These are phyloP conservation scores for Lactarius indigo DNA, from an alignment of 768 basidiomycete genomes.

Conservation along the genomic window DNA sequence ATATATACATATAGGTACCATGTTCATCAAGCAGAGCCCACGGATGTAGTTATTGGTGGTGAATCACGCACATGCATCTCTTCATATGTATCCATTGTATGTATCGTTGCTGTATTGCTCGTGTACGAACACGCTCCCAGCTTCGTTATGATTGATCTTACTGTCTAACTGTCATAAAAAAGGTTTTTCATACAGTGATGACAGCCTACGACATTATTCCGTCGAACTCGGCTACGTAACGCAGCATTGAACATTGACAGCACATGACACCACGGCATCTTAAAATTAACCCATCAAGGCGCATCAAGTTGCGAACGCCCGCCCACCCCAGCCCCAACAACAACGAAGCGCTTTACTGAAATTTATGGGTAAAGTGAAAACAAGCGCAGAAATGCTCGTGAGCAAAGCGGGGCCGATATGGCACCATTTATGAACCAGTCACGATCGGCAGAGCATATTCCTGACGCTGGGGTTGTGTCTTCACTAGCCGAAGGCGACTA, in stretches of 20 bases:
- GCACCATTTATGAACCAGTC: conserved; percentile 25
- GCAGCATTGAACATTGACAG: too few relatives aligned
- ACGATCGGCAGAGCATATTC: conserved; percentile 35
- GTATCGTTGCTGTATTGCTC: too few relatives aligned
- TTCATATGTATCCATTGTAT: too few relatives aligned
- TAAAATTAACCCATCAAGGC: not conserved
- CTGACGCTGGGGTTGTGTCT: conserved; percentile 36
- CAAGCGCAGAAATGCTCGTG: not conserved
- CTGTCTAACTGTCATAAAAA: not conserved
- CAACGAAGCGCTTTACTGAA: not conserved
- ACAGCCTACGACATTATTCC: too few relatives aligned
- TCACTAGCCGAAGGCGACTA: conserved; percentile 58
- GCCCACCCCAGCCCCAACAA: not conserved
- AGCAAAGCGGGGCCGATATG: not conserved
- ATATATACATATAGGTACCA: not conserved
- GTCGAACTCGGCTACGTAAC: not conserved
- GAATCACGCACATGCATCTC: not conserved
- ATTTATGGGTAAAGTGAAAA: not conserved
- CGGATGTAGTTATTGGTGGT: not conserved
- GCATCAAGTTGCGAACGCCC: not conserved
- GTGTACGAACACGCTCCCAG: not conserved
- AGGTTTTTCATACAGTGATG: too few relatives aligned
- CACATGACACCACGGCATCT: not conserved
- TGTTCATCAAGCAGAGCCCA: not conserved
- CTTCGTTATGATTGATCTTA: too few relatives aligned